These are phyloP conservation scores for Eutypa lata DNA, from an alignment of 2,329 filamentous ascomycete genomes.

Conservation along the genomic window DNA sequence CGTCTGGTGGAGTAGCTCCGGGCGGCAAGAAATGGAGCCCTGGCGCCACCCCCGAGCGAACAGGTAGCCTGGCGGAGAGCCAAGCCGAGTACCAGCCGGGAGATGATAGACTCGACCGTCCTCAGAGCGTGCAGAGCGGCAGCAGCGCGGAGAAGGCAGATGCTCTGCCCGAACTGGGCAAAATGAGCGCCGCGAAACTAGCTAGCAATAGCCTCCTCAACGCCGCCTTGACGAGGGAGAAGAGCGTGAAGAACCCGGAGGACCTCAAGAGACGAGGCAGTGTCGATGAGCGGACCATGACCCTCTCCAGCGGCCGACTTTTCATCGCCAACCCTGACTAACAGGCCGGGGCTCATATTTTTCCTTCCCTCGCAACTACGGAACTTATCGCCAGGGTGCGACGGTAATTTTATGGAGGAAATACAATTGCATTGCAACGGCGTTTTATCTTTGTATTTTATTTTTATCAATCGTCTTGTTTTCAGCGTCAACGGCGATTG, in stretches of 20 bases:
- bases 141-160: conserved; percentile 62
- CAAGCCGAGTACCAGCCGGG: conserved; percentile 31
- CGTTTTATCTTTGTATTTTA: conserved; percentile 16
- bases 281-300: conserved; percentile 78
- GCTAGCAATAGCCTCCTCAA: conserved; percentile 58
- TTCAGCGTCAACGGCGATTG: no score
- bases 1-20: conserved; percentile 44
- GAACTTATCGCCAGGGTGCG: conserved; percentile 7
- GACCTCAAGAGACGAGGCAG: conserved; percentile 75
- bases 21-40: conserved; percentile 48
- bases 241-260: conserved; percentile 65
- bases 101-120: conserved; percentile 27
- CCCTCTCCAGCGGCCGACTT: conserved; percentile 68
- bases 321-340: conserved; percentile 85
- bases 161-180: conserved; percentile 52
- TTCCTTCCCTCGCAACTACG: no score
- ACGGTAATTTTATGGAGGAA: conserved; percentile 7
- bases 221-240: conserved; percentile 58
- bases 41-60: conserved; percentile 53
- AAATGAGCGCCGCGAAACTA: conserved; percentile 41
- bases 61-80: conserved; percentile 49
- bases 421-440: conserved; percentile 23
- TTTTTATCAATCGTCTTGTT: no score
- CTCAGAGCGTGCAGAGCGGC: conserved; percentile 51
- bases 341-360: no score